Percentiles rank a stretch among this genome's conserved stretches.
phyloP scores from a whole-genome alignment of 306 rosid genomes.

The Lathyrus tuberosus region DNA sequence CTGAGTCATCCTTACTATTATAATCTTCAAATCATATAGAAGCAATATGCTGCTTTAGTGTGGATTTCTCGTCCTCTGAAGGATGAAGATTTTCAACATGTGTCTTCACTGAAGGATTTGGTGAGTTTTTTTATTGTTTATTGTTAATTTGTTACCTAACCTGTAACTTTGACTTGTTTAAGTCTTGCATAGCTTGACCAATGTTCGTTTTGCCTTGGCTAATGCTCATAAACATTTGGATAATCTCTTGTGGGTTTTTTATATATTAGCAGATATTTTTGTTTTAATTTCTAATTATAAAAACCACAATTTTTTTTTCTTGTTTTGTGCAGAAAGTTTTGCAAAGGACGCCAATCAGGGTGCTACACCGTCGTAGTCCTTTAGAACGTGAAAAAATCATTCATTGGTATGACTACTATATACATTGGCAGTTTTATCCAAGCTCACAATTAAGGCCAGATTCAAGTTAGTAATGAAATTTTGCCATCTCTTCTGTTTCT shows the following conservation, averaged over 20 bases:
- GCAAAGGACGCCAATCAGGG: conserved; percentile 94
- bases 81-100: conserved; percentile 60
- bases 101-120: conserved; percentile 61
- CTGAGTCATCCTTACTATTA: conserved; percentile 13
- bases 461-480: conserved; percentile 32
- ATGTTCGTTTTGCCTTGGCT: conserved; percentile 23
- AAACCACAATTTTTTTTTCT: neutral
- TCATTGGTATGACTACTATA: conserved; percentile 64
- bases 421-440: conserved; percentile 17
- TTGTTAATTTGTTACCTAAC: conserved; percentile 17
- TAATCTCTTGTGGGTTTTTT: conserved; percentile 3
- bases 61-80: conserved; percentile 84
- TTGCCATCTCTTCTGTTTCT: conserved; percentile 29
- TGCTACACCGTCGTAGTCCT: conserved; percentile 97
- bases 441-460: conserved; percentile 9
- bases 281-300: conserved; percentile 13
- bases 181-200: conserved; percentile 20
- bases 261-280: neutral
- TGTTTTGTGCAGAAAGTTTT: conserved; percentile 60
- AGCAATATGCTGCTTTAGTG: conserved; percentile 87
- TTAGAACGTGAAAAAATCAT: conserved; percentile 86
- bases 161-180: neutral
- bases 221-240: conserved; percentile 5
- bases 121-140: conserved; percentile 36
- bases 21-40: conserved; percentile 53